phyloP scores from a whole-genome alignment of 148 eudicot genomes.

The Cornus kousa region DNA sequence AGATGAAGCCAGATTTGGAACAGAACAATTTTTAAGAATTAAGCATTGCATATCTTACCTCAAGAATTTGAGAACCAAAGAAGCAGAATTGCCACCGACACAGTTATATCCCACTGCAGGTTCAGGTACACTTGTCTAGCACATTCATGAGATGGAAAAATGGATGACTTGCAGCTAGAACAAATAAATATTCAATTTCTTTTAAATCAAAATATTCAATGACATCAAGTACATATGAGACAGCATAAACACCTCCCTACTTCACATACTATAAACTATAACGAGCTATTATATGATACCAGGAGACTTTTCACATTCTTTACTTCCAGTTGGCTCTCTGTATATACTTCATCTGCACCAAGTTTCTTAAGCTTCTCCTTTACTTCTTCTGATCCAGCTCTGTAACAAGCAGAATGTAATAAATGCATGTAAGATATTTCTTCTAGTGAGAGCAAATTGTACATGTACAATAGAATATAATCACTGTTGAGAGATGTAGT shows the following conservation, averaged over 20 bases:
- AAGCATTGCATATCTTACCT: constrained; percentile 38
- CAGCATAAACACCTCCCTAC: background rate
- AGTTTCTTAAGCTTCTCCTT: constrained; percentile 74
- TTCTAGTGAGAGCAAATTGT: background rate
- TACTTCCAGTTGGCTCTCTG: constrained; percentile 76
- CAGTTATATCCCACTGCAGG: constrained; percentile 88
- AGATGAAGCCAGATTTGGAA: background rate
- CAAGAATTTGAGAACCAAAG: constrained; percentile 78
- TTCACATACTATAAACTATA: background rate
- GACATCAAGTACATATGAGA: constrained; percentile 5
- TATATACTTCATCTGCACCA: constrained; percentile 82
- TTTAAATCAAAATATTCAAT: background rate
- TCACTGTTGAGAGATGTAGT: background rate
- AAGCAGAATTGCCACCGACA: constrained; percentile 92
- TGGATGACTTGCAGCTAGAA: background rate
- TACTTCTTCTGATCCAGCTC: constrained; percentile 81
- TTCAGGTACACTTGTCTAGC: constrained; percentile 65
- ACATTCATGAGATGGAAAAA: constrained; percentile 11
- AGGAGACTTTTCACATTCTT: constrained; percentile 74
- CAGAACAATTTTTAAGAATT: background rate
- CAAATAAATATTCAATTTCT: background rate
- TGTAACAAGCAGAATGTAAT: constrained; percentile 26
- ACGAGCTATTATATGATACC: constrained; percentile 40
- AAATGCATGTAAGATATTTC: constrained; percentile 3
- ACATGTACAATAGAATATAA: too few relatives aligned